These are phyloP conservation scores for Sorghum bicolor DNA, from an alignment of 176 grass and related monocot species.

Conservation along the genomic window DNA sequence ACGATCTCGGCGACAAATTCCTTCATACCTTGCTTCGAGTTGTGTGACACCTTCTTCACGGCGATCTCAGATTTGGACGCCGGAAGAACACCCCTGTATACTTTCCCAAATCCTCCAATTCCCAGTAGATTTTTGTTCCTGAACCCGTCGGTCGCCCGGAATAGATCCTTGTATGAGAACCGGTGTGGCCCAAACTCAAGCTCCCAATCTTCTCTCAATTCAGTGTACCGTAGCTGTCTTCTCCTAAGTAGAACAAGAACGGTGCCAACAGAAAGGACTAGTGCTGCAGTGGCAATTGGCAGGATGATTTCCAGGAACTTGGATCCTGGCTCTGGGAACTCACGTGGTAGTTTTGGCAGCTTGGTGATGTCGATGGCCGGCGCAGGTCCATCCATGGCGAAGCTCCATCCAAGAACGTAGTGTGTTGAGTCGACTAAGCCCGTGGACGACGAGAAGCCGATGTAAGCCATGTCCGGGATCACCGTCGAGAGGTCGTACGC, in stretches of 20 bases:
- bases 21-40: constrained; percentile 28
- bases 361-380: constrained; percentile 22
- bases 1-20: constrained; percentile 33
- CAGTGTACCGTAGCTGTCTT: not conserved
- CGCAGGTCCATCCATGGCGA: constrained; percentile 39
- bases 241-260: not conserved
- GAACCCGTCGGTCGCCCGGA: not conserved
- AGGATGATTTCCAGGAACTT: not conserved
- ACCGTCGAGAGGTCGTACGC: constrained; percentile 16
- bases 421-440: not conserved
- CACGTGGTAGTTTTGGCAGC: constrained; percentile 38
- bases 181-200: constrained; percentile 25
- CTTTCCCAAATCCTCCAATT: constrained; percentile 27
- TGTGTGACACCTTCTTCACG: constrained; percentile 36
- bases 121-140: constrained; percentile 21
- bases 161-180: constrained; percentile 33
- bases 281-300: not conserved
- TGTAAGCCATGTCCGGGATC: constrained; percentile 4
- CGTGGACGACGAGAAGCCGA: constrained; percentile 29
- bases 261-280: not conserved
- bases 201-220: constrained; percentile 37
- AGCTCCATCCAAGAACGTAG: constrained; percentile 68
- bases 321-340: not conserved
- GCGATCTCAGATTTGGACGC: constrained; percentile 11
- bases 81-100: constrained; percentile 23